Percentiles rank a stretch among this genome's conserved stretches.
These are phyloP conservation scores for Uncinocarpus reesii DNA, from an alignment of 2,329 filamentous ascomycete species.

Conservation along the genomic window DNA sequence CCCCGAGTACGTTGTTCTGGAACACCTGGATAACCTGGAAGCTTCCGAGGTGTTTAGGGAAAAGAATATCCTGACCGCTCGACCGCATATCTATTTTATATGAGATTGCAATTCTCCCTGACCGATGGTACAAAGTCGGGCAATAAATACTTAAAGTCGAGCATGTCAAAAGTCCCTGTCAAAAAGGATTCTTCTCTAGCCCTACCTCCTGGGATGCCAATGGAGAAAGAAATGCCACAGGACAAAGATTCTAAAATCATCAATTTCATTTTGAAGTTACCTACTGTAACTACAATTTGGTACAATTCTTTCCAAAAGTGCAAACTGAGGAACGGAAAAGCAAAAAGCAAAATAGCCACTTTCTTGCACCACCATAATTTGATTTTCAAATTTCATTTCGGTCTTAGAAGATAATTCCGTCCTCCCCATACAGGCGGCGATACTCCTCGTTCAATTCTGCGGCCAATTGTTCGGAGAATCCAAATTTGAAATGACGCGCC, in stretches of 20 bases:
- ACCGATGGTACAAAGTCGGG: neutral
- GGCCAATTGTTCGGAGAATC: neutral
- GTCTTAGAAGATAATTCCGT: neutral
- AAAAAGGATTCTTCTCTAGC: too few species aligned
- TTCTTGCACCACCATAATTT: neutral
- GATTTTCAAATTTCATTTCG: neutral
- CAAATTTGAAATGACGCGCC: neutral
- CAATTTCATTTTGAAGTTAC: neutral
- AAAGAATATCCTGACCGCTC: constrained; percentile 1
- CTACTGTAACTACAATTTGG: neutral
- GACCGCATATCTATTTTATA: constrained; percentile 10
- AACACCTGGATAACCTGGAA: neutral
- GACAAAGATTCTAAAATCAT: neutral
- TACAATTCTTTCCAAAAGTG: neutral
- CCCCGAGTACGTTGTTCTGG: neutral
- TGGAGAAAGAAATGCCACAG: neutral
- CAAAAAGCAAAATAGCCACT: too few species aligned
- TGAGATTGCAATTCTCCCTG: neutral
- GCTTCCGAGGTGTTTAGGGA: neutral
- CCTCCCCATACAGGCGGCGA: neutral
- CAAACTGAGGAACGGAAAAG: too few species aligned
- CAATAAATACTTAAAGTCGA: too few species aligned
- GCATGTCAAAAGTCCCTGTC: too few species aligned
- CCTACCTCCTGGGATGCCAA: neutral
- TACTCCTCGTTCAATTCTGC: neutral